These are phyloP conservation scores for Capsicum pubescens DNA, from an alignment of 257 asterid species.

Conservation along the genomic window DNA sequence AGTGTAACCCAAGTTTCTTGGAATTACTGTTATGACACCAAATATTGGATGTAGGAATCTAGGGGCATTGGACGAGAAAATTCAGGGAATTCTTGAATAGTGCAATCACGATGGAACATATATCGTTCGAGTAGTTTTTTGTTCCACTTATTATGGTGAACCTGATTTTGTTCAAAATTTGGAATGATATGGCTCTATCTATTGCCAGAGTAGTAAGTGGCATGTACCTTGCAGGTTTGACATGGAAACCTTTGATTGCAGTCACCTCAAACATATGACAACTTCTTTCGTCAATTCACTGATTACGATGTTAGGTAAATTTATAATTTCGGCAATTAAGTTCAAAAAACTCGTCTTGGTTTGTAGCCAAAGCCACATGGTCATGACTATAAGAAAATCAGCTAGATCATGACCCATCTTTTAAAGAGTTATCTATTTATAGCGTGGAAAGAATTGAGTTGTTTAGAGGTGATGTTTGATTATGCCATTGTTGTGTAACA, in stretches of 20 bases:
- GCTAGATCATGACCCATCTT: not conserved
- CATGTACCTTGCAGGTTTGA: not conserved
- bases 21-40: constrained; percentile 27
- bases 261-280: not conserved
- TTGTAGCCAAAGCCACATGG: constrained; percentile 32
- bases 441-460: constrained; percentile 22
- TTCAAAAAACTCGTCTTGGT: not conserved
- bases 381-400: not conserved
- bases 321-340: not conserved
- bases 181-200: not conserved
- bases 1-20: not conserved
- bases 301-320: not conserved
- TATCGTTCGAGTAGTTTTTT: constrained; percentile 22
- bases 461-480: not conserved
- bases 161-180: not conserved
- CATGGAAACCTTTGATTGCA: not conserved
- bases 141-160: constrained; percentile 28
- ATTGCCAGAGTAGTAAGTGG: not conserved
- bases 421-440: constrained; percentile 30
- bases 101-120: constrained; percentile 19
- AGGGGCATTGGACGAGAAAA: constrained; percentile 10
- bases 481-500: not conserved
- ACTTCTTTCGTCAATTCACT: not conserved
- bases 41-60: constrained; percentile 39
- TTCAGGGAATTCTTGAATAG: not conserved